A percentile compares a stretch with the other conserved stretches of the same genome.
phyloP scores from a whole-genome alignment of 179 eudicot species.

The Nepenthes alata region DNA sequence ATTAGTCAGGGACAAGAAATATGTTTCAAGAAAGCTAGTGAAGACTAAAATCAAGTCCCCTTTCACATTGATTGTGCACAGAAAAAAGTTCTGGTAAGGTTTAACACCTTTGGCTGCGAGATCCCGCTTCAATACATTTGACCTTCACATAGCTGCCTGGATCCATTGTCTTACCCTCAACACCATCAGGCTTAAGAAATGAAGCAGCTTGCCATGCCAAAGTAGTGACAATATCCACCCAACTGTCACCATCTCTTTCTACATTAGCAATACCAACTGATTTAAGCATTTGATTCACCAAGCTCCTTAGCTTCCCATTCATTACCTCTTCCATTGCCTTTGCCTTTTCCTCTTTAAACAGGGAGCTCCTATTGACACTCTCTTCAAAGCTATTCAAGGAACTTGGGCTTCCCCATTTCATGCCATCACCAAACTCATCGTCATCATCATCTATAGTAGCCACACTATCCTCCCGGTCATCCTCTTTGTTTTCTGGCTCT shows the following conservation, averaged over 20 bases:
- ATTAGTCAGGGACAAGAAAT: too few species aligned
- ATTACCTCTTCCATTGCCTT: slow-evolving; percentile 54
- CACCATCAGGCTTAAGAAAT: slow-evolving; percentile 60
- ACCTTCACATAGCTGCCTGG: slow-evolving; percentile 83
- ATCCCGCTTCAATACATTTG: slow-evolving; percentile 78
- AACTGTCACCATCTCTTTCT: slow-evolving; percentile 34
- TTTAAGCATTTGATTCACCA: slow-evolving; percentile 61
- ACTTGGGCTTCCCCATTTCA: slow-evolving; percentile 54
- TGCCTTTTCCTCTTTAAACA: slow-evolving; percentile 42
- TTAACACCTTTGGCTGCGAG: slow-evolving; percentile 51
- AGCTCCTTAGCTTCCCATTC: slow-evolving; percentile 70
- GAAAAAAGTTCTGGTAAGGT: not conserved
- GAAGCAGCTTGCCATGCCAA: slow-evolving; percentile 87
- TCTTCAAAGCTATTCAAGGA: slow-evolving; percentile 37
- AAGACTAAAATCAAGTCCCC: too few species aligned
- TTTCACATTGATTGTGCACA: too few species aligned
- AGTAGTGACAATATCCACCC: slow-evolving; percentile 71
- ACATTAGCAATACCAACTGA: slow-evolving; percentile 34
- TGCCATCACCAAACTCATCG: slow-evolving; percentile 60
- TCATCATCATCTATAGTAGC: slow-evolving; percentile 56
- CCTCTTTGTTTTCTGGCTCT: slow-evolving; percentile 45
- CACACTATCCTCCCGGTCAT: slow-evolving; percentile 46
- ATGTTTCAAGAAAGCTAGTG: too few species aligned
- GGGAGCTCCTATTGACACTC: slow-evolving; percentile 31
- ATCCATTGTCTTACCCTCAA: slow-evolving; percentile 72